Base-by-base conservation (phyloP, 805 yeast species). In the Saccharomycopsis capsularis region DNA sequence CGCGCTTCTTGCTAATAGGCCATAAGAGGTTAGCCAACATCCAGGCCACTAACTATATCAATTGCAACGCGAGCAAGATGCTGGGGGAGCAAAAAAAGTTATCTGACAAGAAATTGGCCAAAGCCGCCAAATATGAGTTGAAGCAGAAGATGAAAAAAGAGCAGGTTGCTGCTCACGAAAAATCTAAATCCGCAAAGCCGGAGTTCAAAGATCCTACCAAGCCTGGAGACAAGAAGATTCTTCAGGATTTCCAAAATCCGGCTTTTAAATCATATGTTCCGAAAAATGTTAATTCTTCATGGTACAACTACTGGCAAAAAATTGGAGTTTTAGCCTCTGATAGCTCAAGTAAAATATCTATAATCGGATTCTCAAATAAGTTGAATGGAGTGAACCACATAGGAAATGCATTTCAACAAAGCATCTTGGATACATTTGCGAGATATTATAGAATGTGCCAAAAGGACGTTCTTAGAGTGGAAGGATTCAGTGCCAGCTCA, bases 401-500 rank as follows among this genome's bases (percentile, higher is more conserved):
- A 66, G 99, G 99, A 58, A 98, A 93, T 68, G 98, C 97, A 25
- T 76, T 91, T 64, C 91, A 98, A n/a, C 85, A 88, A 53, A 74
- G 98, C 30, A 83, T 93, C 62, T 98, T 91, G 72, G 99, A 93
- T 66, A 68, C 97, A 19, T 76, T 93, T 62, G 82, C 89, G 56
- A 81, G 99, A 68, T 91, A 79, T 74, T 79, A 93, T 74, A 84
- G 97, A 72, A 91, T 93, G 98, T 81, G 81, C 68, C 97, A 97
- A 48, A 85, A 85, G 68, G 88, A 97, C 46, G 89, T 89, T 15
- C 71, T 91, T 54, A 91, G 83, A 68, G 66, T 91, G 50, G 97
- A 97, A 41, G 98, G 99, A 41, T 93, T 91, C 62, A 98, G 91
- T 68, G 98, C 91, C 64, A 98, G 98, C 36, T 99, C 98, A 75